phyloP scores from a whole-genome alignment of 495 filamentous ascomycete genomes.

The Hyaloscypha bicolor region DNA sequence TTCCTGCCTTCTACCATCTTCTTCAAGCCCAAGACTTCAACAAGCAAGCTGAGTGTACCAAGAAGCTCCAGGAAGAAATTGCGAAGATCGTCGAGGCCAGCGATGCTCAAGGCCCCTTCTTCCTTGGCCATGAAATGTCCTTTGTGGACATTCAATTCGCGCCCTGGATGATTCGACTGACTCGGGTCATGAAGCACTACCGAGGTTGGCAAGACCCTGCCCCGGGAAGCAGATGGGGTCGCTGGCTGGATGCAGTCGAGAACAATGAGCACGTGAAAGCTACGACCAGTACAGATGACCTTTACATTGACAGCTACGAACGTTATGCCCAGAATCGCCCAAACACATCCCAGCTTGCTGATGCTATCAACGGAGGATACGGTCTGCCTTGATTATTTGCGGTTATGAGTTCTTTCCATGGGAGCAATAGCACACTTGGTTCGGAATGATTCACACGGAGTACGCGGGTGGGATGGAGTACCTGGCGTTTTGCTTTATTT shows the following conservation, averaged over 20 bases:
- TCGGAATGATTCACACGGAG: constrained; percentile 1
- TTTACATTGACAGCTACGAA: constrained; percentile 66
- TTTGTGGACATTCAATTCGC: constrained; percentile 89
- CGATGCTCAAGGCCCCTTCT: constrained; percentile 74
- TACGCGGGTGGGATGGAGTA: background rate
- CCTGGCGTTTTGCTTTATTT: background rate
- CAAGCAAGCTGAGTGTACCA: constrained; percentile 63
- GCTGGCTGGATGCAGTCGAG: constrained; percentile 85
- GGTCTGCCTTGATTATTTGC: constrained; percentile 24
- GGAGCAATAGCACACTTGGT: background rate
- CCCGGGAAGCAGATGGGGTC: constrained; percentile 68
- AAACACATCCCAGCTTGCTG: constrained; percentile 31
- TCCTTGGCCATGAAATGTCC: constrained; percentile 70
- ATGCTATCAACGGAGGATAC: constrained; percentile 33
- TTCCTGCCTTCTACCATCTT: constrained; percentile 80
- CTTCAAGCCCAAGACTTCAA: constrained; percentile 69
- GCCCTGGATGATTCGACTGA: constrained; percentile 81
- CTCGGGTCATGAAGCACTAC: constrained; percentile 76
- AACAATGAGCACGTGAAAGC: constrained; percentile 68
- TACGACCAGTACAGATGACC: constrained; percentile 74
- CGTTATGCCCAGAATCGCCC: constrained; percentile 35
- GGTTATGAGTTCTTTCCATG: background rate
- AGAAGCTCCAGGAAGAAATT: constrained; percentile 71
- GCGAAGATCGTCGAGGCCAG: constrained; percentile 72
- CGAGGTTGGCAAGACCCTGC: constrained; percentile 77